Evolutionary conservation across 2,329 filamentous ascomycete genomes (phyloP), one percentile per base, ranked within the genome.

Genomic region (Magnaporthales sp.): DNA sequence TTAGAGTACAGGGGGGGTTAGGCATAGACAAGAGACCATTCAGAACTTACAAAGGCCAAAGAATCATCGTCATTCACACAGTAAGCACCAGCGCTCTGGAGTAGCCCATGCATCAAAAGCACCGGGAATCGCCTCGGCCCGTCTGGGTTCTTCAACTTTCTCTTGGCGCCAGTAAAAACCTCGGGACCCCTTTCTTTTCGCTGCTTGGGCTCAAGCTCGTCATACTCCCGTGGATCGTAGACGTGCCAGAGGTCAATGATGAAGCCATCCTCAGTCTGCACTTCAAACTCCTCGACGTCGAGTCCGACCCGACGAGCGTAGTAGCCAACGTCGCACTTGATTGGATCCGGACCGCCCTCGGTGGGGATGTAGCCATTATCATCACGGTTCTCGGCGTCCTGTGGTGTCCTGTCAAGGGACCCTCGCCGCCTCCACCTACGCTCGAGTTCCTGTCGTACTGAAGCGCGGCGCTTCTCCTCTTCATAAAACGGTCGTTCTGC

Each of bases 191-290:
- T 83, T 19, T 85, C 77, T 0, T 80, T 74, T 24, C 85, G 81
- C 46, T 87, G 79, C 1, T 81, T 76, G 1, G 80, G 75, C 0
- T 80, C 73, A 4, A 84, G 76, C 1, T 83, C 82, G 0, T 79
- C 81, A 73, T 92, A 89, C 68, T 94, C 90, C 63, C 83, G 85
- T 0, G 94, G 94, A 69, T 97, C 90, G 75, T 91, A 96, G 29
- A 97, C 83, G 75, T 97, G 94, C 89, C 91, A 96, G 1, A 97
- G 81, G 26, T 91, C 87, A 69, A 97, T 90, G 62, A 97, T 86
- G 74, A 97, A 97, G 0, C 93, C 93, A 73, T 98, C 94, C 75
- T 97, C 93, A 0, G 94, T 97, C 76, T 96, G 90, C 0, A 97
- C 93, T 64, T 91, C 83, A 72, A 92, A 91, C 10, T 85, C 85